Conservation (phyloP, 176 grass and related monocot genomes). For the Hyparrhenia diplandra region DNA sequence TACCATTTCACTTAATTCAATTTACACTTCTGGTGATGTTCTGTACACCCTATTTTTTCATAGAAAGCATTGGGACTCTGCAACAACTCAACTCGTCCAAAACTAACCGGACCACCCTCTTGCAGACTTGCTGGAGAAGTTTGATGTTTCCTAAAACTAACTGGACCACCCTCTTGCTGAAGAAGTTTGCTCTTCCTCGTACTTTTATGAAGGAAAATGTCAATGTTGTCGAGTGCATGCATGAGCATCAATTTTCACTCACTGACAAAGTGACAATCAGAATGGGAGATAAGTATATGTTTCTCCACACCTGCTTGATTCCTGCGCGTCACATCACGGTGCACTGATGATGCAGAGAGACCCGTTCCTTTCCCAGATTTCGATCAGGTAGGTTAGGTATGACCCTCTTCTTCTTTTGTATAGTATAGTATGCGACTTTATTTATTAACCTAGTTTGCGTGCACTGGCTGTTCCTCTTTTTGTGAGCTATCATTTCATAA, state of each 20-base stretch:
- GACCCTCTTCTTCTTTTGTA: neutral
- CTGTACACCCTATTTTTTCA: neutral
- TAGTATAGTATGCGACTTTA: neutral
- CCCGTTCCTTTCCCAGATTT: neutral
- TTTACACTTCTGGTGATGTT: neutral
- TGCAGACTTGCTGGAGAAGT: slow-evolving; percentile 7
- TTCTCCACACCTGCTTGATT: neutral
- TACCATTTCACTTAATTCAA: neutral
- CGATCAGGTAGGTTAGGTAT: slow-evolving; percentile 7
- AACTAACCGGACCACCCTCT: neutral
- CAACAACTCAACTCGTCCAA: neutral
- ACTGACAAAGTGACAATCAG: neutral
- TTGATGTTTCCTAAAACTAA: neutral
- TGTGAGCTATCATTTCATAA: slow-evolving; percentile 2
- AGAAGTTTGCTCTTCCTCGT: too few relatives aligned
- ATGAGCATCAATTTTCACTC: too few relatives aligned
- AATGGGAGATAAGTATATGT: neutral
- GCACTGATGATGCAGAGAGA: neutral
- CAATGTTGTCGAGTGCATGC: too few relatives aligned
- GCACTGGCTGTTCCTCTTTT: slow-evolving; percentile 12
- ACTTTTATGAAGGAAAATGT: too few relatives aligned
- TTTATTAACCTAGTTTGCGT: slow-evolving; percentile 10
- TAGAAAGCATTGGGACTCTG: neutral
- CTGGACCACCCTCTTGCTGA: too few relatives aligned
- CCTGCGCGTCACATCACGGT: neutral